Percentiles rank a stretch among this genome's conserved stretches.
phyloP scores from a whole-genome alignment of 2,329 filamentous ascomycete species.

The Talaromyces islandicus region DNA sequence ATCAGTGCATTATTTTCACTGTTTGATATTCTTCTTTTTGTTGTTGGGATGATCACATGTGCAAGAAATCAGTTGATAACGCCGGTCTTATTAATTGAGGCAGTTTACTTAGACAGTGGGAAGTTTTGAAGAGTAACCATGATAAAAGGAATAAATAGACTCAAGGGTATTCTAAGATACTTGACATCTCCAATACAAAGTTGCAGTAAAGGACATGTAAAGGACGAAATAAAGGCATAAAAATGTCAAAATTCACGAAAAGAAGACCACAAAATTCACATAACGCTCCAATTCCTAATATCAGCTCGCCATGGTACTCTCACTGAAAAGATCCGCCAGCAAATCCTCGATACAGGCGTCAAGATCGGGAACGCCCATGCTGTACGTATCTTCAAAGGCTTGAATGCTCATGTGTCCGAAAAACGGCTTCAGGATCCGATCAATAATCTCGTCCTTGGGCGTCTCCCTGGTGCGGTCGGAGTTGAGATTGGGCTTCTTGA shows the following conservation, averaged over 20 bases:
- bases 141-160: no score
- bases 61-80: no score
- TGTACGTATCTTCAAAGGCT: conserved; percentile 88
- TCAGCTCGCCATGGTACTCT: conserved; percentile 52
- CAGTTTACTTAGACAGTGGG: no score
- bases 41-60: no score
- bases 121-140: no score
- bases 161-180: background rate
- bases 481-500: conserved; percentile 37
- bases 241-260: background rate
- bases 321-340: conserved; percentile 72
- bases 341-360: conserved; percentile 59
- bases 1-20: no score
- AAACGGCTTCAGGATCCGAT: conserved; percentile 76
- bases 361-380: conserved; percentile 65
- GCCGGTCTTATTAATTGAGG: no score
- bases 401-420: conserved; percentile 88
- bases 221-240: background rate
- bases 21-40: no score
- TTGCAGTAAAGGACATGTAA: background rate
- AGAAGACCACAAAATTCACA: background rate
- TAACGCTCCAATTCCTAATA: background rate
- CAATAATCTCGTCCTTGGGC: conserved; percentile 58
- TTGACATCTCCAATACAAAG: background rate
- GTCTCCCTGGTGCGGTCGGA: conserved; percentile 47